Evolutionary conservation across 208 protist genomes (phyloP), one percentile per base, ranked within the genome.

Genomic region (Herpetomonas tarakana): DNA sequence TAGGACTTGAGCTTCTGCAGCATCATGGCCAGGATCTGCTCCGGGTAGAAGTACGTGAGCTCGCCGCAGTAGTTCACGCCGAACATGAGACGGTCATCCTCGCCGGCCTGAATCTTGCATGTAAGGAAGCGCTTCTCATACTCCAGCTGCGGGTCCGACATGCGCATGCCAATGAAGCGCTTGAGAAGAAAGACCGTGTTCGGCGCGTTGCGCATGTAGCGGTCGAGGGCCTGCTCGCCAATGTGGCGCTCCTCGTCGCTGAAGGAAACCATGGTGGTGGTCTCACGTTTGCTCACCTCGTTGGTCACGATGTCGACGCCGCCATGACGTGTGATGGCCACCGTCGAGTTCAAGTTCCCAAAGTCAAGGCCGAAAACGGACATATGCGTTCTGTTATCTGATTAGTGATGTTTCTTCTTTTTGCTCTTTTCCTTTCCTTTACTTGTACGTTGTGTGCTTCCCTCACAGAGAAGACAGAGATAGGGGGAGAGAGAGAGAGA

Each of bases 351-450:
- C 45, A 92, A 57, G 58, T 91, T 94, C 38, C 93, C 93, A 51
- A 97, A 94, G 68, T 97, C 93, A 55, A 97, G 58, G 52, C 93
- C 93, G 61, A 97, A 93, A 18, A 97, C 88, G 59, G 91, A 93
- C 92, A 97, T 97, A 1, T 35, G n/a, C 7, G 9, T 21, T 30
- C 16, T 11, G 11, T 9, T 18, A 16, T 18, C 18, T 45, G 12
- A 45, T 45, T 45, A 45, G 49, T 52, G 31, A 12, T 38, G 55
- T 19, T 4, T 24, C 18, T 38, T 19, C 9, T 4, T 22, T 18
- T 14, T 44, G 18, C 19, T 44, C n/a, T 12, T 22, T 25, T 21
- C n/a, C n/a, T n/a, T n/a, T n/a, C n/a, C n/a, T n/a, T n/a, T n/a
- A n/a, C n/a, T n/a, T n/a, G n/a, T n/a, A n/a, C n/a, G n/a, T n/a